Evolutionary conservation across 176 grass and related monocot species (phyloP), one percentile per base, ranked within the genome.

Genomic region (Thalia dealbata): DNA sequence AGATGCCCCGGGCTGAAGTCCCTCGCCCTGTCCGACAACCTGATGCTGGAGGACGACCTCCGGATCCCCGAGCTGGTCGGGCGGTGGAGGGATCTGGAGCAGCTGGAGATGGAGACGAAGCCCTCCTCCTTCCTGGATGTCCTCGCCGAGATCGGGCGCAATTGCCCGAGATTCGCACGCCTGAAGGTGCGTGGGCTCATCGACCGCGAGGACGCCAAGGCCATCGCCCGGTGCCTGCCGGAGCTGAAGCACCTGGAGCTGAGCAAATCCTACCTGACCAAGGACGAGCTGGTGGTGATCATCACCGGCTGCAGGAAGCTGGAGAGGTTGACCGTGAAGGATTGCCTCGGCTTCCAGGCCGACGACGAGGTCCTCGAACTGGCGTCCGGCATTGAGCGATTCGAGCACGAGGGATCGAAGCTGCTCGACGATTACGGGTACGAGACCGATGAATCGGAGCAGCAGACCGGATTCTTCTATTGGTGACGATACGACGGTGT

Each of bases 141-240:
- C n/a, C 29, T 72, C 70, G n/a, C 70, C 46, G 70, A 72, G 70
- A 72, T 72, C 48, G 70, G 70, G 45, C 70, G 70, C 15, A 32
- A 52, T 48, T 72, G 70, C 24, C 7, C 23, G 13, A 51, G 3
- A 29, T 72, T 72, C 70, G 3, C 14, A 46, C 10, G 70, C 48
- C 50, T 72, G 11, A 50, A 52, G 23, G 46, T 72, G 50, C 50
- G 70, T 25, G 70, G 70, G 0, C 15, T 72, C 25, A 72, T 72
- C 70, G 50, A 32, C 48, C 15, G 42, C 6, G 70, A 72, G 14
- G 70, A 72, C 70, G 70, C 70, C 7, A 52, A 50, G 70, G 70
- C 70, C 48, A 28, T 72, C 48, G 48, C 26, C 25, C 9, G 25
- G 25, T 54, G 70, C 1, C 26, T 72, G 14, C 70, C 48, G 70